These are phyloP conservation scores for Mycena filopes DNA, from an alignment of 768 basidiomycete species.

Conservation along the genomic window DNA sequence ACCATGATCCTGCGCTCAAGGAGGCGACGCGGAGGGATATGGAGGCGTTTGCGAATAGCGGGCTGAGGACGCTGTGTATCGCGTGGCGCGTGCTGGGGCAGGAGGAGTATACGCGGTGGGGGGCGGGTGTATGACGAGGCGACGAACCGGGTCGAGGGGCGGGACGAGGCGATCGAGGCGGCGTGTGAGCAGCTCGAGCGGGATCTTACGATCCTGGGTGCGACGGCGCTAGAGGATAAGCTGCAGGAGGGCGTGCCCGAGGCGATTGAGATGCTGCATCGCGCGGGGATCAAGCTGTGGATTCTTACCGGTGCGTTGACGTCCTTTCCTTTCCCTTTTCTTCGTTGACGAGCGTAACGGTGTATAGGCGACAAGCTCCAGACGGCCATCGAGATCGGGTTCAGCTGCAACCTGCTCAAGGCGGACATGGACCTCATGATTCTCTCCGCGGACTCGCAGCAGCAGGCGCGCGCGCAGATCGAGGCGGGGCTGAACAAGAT, in stretches of 20 bases:
- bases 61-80: conserved; percentile 91
- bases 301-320: conserved; percentile 88
- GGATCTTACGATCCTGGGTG: conserved; percentile 86
- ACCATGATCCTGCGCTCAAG: conserved; percentile 81
- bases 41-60: conserved; percentile 93
- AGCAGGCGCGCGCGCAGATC: conserved; percentile 84
- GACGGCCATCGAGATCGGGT: conserved; percentile 98
- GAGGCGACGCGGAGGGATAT: conserved; percentile 86
- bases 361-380: conserved; percentile 91
- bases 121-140: conserved; percentile 84
- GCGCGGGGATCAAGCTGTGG: conserved; percentile 98
- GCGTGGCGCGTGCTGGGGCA: conserved; percentile 83
- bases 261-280: conserved; percentile 90
- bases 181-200: conserved; percentile 88
- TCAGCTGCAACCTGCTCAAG: conserved; percentile 94
- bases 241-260: conserved; percentile 97
- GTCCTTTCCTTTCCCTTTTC: background rate
- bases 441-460: conserved; percentile 82
- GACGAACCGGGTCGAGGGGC: conserved; percentile 74
- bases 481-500: conserved; percentile 96
- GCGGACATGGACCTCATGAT: conserved; percentile 98
- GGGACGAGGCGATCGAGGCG: conserved; percentile 93
- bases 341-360: conserved; percentile 12
- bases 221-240: conserved; percentile 97
- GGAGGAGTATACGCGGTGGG: conserved; percentile 88